A percentile compares a stretch with the other conserved stretches of the same genome.
Conservation (phyloP, 2,329 filamentous ascomycete genomes). For the Didymella arachidicola region DNA sequence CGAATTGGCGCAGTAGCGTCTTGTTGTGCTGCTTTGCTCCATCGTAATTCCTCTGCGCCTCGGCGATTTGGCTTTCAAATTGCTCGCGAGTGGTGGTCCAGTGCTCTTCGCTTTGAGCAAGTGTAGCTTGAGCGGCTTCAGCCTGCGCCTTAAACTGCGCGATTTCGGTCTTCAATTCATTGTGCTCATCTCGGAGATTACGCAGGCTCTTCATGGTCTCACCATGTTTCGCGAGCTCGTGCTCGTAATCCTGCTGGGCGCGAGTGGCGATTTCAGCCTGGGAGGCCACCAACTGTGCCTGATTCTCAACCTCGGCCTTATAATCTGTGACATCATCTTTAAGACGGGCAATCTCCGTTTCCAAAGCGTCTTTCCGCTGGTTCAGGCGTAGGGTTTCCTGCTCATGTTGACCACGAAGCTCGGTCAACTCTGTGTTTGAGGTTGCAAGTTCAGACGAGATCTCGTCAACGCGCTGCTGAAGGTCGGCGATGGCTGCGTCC, state of each 20-base stretch:
- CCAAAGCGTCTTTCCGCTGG: slow-evolving; percentile 81
- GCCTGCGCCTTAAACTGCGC: slow-evolving; percentile 79
- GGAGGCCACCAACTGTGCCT: slow-evolving; percentile 89
- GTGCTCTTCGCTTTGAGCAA: slow-evolving; percentile 82
- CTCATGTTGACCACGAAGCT: slow-evolving; percentile 79
- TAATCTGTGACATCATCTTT: slow-evolving; percentile 86
- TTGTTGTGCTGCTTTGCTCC: slow-evolving; percentile 90
- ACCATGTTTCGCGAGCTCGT: slow-evolving; percentile 91
- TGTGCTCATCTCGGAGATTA: slow-evolving; percentile 78
- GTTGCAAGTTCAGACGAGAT: slow-evolving; percentile 81
- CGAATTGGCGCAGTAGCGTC: slow-evolving; percentile 86
- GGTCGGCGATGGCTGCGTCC: slow-evolving; percentile 78
- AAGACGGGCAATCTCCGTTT: slow-evolving; percentile 79
- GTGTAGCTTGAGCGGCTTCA: slow-evolving; percentile 80
- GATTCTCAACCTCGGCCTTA: slow-evolving; percentile 78
- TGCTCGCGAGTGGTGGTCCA: slow-evolving; percentile 84
- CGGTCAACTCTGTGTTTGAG: slow-evolving; percentile 82
- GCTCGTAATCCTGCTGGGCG: slow-evolving; percentile 94
- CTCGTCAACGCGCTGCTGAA: slow-evolving; percentile 84
- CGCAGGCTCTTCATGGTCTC: slow-evolving; percentile 90
- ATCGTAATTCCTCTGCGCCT: slow-evolving; percentile 79
- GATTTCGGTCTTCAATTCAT: slow-evolving; percentile 80
- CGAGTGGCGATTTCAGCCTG: slow-evolving; percentile 93
- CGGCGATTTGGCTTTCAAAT: slow-evolving; percentile 82
- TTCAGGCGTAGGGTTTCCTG: slow-evolving; percentile 75